Evolutionary conservation across 2,329 filamentous ascomycete species (phyloP), one percentile per base, ranked within the genome.

Genomic region (Tolypocladium endophyticum): DNA sequence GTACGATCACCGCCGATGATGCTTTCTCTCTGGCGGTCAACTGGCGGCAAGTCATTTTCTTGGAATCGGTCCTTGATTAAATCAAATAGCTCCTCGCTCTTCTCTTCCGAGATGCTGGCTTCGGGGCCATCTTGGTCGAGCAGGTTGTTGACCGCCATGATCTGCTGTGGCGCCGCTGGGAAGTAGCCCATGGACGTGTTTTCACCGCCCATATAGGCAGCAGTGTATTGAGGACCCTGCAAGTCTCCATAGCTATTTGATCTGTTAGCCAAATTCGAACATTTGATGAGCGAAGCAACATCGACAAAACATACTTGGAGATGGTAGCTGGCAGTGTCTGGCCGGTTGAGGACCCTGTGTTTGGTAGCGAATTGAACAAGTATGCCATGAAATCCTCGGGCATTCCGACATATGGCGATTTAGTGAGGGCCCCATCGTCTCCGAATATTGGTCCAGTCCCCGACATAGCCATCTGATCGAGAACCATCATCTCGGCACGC

Each of bases 71-170:
- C 83, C 60, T 83, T 85, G 71, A 97, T 93, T 56, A 96, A 81
- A 58, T 94, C 87, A 43, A 93, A 85, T 14, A 97, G 77, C 63
- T 94, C 87, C 69, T 88, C 85, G 62, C 91, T 87, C 76, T 96
- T 96, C 63, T 92, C 88, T 64, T 96, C 91, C 0, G 92, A 95
- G 60, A 97, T 81, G 9, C 88, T 82, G 4, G 88, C 87, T 68
- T 95, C 90, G 0, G 89, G 89, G 7, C 88, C 84, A 58, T 86
- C 88, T 30, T 90, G 87, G 69, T 95, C 92, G 33, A 95, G 80
- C 45, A 95, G 81, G 66, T 88, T 95, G 60, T 87, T 93, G 55
- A 96, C 89, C 23, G 90, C 89, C 92, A 96, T 96, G 41, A 92
- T 87, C 67, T 95, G 89, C 65, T 90, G 86, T 3, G 84, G 82